Evolutionary conservation across 768 basidiomycete species (phyloP), one percentile per base, ranked within the genome.

Genomic region (Paxillus involutus): DNA sequence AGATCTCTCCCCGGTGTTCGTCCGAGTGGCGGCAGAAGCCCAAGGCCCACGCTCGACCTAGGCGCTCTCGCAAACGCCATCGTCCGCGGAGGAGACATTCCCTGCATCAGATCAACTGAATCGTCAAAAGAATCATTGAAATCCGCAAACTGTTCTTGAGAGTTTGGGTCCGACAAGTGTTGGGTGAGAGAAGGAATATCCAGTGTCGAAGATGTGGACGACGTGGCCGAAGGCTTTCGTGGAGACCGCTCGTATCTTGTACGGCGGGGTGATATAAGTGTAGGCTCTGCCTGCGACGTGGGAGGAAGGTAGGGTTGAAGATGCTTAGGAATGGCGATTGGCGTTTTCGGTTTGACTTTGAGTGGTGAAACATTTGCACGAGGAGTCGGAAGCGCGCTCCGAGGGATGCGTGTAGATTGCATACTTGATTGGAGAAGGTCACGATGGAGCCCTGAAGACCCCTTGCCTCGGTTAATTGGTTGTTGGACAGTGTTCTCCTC

Each of bases 1-100:
- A 62, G 41, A 36, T 84, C 84, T 63, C 80, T 85, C 26, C 78
- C 80, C 5, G 92, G 92, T 4, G 91, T 91, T 44, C 82, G 80
- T 1, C 82, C 80, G 11, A 80, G 63, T 17, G 69, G 67, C 10
- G 70, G 75, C 39, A 66, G 60, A 17, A 73, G 64, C 9, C 68
- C 69, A 0, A 70, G 61, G 21, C 70, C 68, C 6, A 66, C 44
- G 8, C 70, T 72, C 6, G 69, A 65, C 52, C 72, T 63, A 1
- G 74, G 66, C 3, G 76, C 76, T 24, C 77, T 69, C 9, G 76
- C 75, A 56, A 81, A 82, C 41, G 77, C 77, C 71, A 81, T 71
- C 40, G 77, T 83, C n/a, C 79, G 71, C 4, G 81, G 82, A 1
- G 83, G 80, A 0, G 79, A 77, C 74, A 83, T 75, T 24, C 74